Conservation (phyloP, 345 rosid species). For the Hypericum androsaemum region DNA sequence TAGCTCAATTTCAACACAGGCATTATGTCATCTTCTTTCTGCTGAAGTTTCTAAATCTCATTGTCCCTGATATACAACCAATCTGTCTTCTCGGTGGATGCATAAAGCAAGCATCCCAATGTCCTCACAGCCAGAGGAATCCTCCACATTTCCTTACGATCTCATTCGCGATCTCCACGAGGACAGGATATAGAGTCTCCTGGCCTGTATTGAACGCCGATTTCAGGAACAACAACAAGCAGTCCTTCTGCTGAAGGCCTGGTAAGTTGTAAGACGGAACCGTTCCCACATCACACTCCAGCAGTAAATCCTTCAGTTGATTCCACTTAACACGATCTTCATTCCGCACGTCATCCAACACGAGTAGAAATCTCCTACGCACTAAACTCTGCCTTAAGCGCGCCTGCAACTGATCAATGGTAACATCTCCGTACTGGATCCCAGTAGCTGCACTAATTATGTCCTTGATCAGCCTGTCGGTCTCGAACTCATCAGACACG, state of each 20-base stretch:
- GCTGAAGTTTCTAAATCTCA: slow-evolving; percentile 17
- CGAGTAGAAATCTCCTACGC: slow-evolving; percentile 8
- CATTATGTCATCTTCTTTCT: not conserved
- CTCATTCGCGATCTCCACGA: slow-evolving; percentile 10
- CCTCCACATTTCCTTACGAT: slow-evolving; percentile 26
- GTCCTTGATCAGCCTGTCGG: slow-evolving; percentile 2
- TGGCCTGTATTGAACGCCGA: slow-evolving; percentile 19
- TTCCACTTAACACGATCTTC: slow-evolving; percentile 1
- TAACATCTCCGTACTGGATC: no score
- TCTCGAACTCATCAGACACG: slow-evolving; percentile 20
- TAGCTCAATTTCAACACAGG: slow-evolving; percentile 15
- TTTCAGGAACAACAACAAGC: slow-evolving; percentile 13
- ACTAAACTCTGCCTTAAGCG: not conserved
- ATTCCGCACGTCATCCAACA: slow-evolving; percentile 16
- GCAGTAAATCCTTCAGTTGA: not conserved
- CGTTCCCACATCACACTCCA: not conserved
- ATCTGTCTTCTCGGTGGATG: not conserved
- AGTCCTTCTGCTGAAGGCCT: slow-evolving; percentile 12
- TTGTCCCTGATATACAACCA: slow-evolving; percentile 17
- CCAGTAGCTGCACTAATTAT: slow-evolving; percentile 9
- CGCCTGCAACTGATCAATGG: slow-evolving; percentile 6
- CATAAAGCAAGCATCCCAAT: slow-evolving; percentile 12
- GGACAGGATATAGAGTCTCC: not conserved
- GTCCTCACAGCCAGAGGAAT: slow-evolving; percentile 19
- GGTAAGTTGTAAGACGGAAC: not conserved